Conservation (phyloP, 2,329 filamentous ascomycete genomes). For the Aspergillus fructus region DNA sequence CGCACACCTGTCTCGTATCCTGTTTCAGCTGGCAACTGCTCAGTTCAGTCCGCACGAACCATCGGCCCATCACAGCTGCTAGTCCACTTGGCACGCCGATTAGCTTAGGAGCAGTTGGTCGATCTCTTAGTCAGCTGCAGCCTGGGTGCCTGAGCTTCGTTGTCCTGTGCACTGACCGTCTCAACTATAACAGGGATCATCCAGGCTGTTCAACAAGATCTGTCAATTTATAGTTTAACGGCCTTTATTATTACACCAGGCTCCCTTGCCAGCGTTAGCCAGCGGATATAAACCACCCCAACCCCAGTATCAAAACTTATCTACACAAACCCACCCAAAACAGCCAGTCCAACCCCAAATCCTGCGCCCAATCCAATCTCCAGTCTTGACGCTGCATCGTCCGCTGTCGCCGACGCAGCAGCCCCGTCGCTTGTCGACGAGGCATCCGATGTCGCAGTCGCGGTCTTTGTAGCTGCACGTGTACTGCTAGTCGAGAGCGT, state of each 20-base stretch:
- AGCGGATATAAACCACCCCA: too few species aligned
- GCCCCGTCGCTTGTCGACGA: background rate
- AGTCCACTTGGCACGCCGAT: background rate
- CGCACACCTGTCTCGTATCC: too few species aligned
- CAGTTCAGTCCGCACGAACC: background rate
- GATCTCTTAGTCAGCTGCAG: too few species aligned
- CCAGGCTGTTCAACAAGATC: too few species aligned
- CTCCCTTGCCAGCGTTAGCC: too few species aligned
- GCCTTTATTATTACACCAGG: too few species aligned
- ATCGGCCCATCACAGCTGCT: background rate
- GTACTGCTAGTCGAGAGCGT: background rate
- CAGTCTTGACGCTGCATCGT: constrained; percentile 1
- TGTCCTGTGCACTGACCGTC: too few species aligned
- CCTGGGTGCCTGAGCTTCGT: too few species aligned
- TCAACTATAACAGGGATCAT: too few species aligned
- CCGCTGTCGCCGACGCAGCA: constrained; percentile 1
- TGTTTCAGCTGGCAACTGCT: too few species aligned
- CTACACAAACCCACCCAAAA: background rate
- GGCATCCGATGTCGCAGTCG: background rate
- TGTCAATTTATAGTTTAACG: too few species aligned
- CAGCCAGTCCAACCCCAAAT: constrained; percentile 5
- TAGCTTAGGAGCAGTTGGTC: background rate
- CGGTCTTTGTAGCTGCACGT: background rate
- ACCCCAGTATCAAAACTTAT: background rate
- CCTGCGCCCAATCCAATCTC: background rate